Evolutionary conservation across 495 filamentous ascomycete genomes (phyloP).

Genomic region (Aspergillus diversus): DNA sequence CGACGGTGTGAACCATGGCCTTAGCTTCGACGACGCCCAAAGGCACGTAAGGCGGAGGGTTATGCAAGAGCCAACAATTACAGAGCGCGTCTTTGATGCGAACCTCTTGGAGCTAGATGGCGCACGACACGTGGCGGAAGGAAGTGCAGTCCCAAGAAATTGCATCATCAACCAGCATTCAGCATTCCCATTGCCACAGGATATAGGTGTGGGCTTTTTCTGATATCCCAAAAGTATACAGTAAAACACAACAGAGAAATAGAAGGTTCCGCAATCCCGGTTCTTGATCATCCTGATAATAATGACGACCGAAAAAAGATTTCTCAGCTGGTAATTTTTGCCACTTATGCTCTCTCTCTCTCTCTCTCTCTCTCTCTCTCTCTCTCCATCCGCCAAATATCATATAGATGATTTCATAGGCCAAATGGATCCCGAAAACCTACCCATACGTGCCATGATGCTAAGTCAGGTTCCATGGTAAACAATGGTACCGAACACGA

Average conservation of each 20-base stretch:
- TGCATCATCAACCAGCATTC: background rate
- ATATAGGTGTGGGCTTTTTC: background rate
- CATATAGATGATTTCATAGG: background rate
- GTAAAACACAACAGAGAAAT: too few species aligned
- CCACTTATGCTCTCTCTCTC: too few species aligned
- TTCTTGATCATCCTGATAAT: too few species aligned
- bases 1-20: slow-evolving; percentile 52
- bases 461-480: background rate
- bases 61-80: slow-evolving; percentile 44
- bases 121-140: slow-evolving; percentile 52
- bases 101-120: slow-evolving; percentile 52
- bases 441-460: background rate
- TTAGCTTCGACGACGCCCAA: background rate
- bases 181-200: background rate
- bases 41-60: background rate
- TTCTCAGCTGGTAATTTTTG: too few species aligned
- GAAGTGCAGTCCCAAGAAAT: slow-evolving; percentile 32
- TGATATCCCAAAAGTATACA: too few species aligned
- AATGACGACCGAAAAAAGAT: too few species aligned
- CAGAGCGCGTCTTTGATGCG: slow-evolving; percentile 51
- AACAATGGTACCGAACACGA: background rate
- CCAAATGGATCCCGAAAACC: background rate
- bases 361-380: too few species aligned
- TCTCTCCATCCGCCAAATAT: background rate
- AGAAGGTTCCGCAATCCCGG: too few species aligned